Conservation (phyloP, 2,329 filamentous ascomycete genomes). For the Phoma sp. region DNA sequence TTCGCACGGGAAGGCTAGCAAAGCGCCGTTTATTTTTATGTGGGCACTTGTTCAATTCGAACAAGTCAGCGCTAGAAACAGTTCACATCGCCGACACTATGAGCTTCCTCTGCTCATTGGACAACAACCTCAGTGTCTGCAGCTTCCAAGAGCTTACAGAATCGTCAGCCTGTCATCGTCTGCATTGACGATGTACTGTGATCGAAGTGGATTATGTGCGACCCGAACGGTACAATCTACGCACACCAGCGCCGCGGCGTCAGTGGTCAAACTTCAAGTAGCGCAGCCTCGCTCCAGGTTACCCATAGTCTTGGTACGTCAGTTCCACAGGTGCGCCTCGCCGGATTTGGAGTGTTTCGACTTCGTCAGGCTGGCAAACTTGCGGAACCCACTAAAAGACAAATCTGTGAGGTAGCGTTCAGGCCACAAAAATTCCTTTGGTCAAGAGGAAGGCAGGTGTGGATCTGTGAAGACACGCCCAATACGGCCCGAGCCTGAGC, state of each 20-base stretch:
- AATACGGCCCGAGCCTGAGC: slow-evolving; percentile 24
- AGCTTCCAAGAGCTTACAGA: slow-evolving; percentile 21
- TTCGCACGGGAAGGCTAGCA: slow-evolving; percentile 4
- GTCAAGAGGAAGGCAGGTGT: slow-evolving; percentile 1
- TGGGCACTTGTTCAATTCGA: slow-evolving; percentile 18
- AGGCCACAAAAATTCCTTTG: background rate
- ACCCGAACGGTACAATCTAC: slow-evolving; percentile 25
- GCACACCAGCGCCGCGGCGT: slow-evolving; percentile 1
- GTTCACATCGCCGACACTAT: slow-evolving; percentile 11
- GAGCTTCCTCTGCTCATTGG: slow-evolving; percentile 15
- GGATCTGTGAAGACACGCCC: slow-evolving; percentile 4
- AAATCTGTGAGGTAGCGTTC: slow-evolving; percentile 4
- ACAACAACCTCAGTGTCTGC: slow-evolving; percentile 14
- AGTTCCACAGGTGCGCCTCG: slow-evolving; percentile 19
- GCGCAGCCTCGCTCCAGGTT: slow-evolving; percentile 24
- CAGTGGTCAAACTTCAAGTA: slow-evolving; percentile 21
- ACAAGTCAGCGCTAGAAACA: slow-evolving; percentile 31
- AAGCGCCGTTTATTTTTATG: slow-evolving; percentile 28
- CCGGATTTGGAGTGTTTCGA: slow-evolving; percentile 17
- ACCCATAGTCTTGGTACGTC: slow-evolving; percentile 15
- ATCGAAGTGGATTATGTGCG: slow-evolving; percentile 11
- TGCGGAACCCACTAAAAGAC: slow-evolving; percentile 3
- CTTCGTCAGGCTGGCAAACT: slow-evolving; percentile 2
- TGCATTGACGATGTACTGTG: slow-evolving; percentile 11
- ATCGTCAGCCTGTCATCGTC: slow-evolving; percentile 18